These are phyloP conservation scores for Ophioceras dolichostomum DNA, from an alignment of 2,329 filamentous ascomycete species.

Conservation along the genomic window DNA sequence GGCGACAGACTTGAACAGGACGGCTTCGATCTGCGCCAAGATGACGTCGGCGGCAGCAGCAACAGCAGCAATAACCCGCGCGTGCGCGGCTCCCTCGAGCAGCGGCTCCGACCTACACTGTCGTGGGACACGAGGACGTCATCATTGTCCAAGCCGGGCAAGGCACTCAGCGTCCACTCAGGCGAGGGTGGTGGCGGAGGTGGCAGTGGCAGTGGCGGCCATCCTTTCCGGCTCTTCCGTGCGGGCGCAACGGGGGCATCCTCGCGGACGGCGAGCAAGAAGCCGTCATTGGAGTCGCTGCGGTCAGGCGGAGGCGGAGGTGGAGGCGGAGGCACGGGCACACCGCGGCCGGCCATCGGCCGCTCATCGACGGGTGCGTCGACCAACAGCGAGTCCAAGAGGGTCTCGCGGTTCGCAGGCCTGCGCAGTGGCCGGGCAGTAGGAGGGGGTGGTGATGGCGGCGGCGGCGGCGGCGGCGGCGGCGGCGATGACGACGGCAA, in stretches of 20 bases:
- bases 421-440: conserved; percentile 33
- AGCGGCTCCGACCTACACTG: conserved; percentile 73
- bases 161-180: conserved; percentile 35
- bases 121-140: conserved; percentile 35
- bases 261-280: conserved; percentile 32
- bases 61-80: conserved; percentile 41
- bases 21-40: too few relatives aligned
- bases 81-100: conserved; percentile 65
- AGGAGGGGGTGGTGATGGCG: too few relatives aligned
- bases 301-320: conserved; percentile 23
- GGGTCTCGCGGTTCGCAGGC: conserved; percentile 41
- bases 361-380: conserved; percentile 34
- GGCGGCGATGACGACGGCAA: conserved; percentile 3
- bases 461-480: conserved; percentile 30
- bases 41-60: conserved; percentile 11
- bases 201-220: too few relatives aligned
- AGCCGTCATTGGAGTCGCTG: conserved; percentile 45
- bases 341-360: conserved; percentile 29
- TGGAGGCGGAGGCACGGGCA: too few relatives aligned
- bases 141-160: conserved; percentile 23
- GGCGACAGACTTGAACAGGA: conserved; percentile 23
- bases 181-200: too few relatives aligned
- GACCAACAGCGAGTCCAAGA: conserved; percentile 27
- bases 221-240: conserved; percentile 40
- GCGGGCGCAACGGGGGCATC: conserved; percentile 23